Conservation (phyloP, 1,284 basidiomycete genomes). For the Phellopilus nigrolimitatus region DNA sequence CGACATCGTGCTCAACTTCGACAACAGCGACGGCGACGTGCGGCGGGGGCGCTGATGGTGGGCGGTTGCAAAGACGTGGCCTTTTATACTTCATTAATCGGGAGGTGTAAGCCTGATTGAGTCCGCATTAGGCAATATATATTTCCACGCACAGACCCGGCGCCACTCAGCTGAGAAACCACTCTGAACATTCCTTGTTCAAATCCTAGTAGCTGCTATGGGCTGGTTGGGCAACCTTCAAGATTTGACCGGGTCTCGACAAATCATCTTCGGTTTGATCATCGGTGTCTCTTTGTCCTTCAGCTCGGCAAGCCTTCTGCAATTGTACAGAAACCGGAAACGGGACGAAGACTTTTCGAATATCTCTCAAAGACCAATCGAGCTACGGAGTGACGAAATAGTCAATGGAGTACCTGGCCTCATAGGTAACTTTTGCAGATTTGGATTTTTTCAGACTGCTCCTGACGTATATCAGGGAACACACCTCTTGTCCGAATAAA, state of each 20-base stretch:
- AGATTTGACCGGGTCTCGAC: constrained; percentile 26
- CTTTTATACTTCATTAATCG: constrained; percentile 48
- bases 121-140: constrained; percentile 30
- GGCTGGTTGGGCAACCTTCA: background rate
- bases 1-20: constrained; percentile 52
- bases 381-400: constrained; percentile 71
- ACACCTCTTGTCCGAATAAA: constrained; percentile 92
- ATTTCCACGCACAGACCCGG: constrained; percentile 48
- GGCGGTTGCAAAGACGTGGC: constrained; percentile 27
- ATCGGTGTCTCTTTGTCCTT: constrained; percentile 68
- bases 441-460: background rate
- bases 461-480: constrained; percentile 57
- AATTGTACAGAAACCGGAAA: constrained; percentile 44
- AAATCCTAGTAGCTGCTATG: background rate
- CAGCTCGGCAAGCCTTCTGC: constrained; percentile 54
- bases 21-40: constrained; percentile 30
- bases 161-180: background rate
- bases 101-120: constrained; percentile 33
- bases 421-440: constrained; percentile 56
- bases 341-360: constrained; percentile 32
- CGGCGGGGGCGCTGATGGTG: constrained; percentile 32
- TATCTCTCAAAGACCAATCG: constrained; percentile 61
- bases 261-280: constrained; percentile 60
- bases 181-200: background rate
- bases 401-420: constrained; percentile 74